phyloP scores from a whole-genome alignment of 768 basidiomycete species.

The Amylocystis lapponica region DNA sequence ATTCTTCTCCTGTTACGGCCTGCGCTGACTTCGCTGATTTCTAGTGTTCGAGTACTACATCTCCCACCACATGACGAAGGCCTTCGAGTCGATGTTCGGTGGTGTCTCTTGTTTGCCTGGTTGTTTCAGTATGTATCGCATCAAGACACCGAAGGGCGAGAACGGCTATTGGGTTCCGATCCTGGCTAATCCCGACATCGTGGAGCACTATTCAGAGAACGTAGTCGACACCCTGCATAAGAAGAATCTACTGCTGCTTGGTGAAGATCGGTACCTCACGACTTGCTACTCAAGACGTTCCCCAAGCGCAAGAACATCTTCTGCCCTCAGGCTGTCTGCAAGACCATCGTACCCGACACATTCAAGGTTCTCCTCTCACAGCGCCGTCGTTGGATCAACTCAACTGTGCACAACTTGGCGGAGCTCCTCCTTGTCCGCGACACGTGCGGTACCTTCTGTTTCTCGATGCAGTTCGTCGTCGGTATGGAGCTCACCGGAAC shows the following conservation, averaged over 20 bases:
- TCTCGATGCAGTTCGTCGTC: conserved; percentile 99
- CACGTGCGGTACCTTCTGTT: conserved; percentile 99
- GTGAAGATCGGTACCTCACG: conserved; percentile 98
- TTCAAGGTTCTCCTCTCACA: conserved; percentile 92
- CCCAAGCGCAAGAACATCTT: conserved; percentile 99
- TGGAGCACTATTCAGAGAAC: conserved; percentile 99
- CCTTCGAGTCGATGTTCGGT: conserved; percentile 99
- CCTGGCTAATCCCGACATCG: conserved; percentile 96
- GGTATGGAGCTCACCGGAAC: conserved; percentile 98
- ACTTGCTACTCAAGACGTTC: conserved; percentile 99
- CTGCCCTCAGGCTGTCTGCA: conserved; percentile 98
- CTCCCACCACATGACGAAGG: conserved; percentile 98
- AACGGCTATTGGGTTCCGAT: conserved; percentile 98
- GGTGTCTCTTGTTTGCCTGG: conserved; percentile 99
- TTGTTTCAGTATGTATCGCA: conserved; percentile 99
- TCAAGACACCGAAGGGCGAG: conserved; percentile 98
- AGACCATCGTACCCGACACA: conserved; percentile 96
- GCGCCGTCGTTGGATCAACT: conserved; percentile 99
- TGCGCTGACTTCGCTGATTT: too few species aligned
- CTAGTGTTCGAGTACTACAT: conserved; percentile 99
- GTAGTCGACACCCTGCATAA: conserved; percentile 99
- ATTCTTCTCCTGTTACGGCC: too few species aligned
- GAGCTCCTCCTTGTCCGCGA: conserved; percentile 93
- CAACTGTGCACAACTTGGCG: conserved; percentile 95
- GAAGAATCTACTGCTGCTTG: conserved; percentile 95